Percentiles rank a stretch among this genome's conserved stretches.
phyloP scores from a whole-genome alignment of 306 rosid genomes.

The Urtica urens region DNA sequence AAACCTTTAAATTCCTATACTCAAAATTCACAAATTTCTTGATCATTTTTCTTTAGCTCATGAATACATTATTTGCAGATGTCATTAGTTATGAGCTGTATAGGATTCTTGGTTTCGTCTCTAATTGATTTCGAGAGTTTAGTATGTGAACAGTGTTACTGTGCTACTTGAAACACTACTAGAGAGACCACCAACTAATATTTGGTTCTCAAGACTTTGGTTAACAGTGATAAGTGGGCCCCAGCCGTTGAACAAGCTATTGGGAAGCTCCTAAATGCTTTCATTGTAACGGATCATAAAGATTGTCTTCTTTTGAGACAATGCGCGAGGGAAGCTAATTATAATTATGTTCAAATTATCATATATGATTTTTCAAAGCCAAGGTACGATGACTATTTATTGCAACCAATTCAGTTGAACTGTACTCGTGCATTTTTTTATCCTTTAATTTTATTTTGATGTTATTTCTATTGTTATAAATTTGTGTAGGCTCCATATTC shows the following conservation, averaged over 20 bases:
- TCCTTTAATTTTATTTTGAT: constrained; percentile 14
- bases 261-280: constrained; percentile 79
- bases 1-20: too few species aligned
- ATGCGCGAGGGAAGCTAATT: constrained; percentile 67
- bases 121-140: too few species aligned
- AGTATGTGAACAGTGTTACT: too few species aligned
- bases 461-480: constrained; percentile 13
- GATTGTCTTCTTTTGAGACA: constrained; percentile 68
- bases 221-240: constrained; percentile 66
- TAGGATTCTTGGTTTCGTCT: too few species aligned
- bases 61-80: too few species aligned
- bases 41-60: too few species aligned
- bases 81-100: too few species aligned
- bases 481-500: constrained; percentile 53
- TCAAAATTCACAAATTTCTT: too few species aligned
- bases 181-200: neutral
- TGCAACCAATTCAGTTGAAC: neutral
- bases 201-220: constrained; percentile 47
- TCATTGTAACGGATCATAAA: constrained; percentile 74
- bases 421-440: too few species aligned
- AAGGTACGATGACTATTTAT: constrained; percentile 30
- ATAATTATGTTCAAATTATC: constrained; percentile 49
- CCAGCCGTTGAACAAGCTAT: constrained; percentile 65
- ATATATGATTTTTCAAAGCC: constrained; percentile 83
- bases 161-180: neutral